A percentile compares a stretch with the other conserved stretches of the same genome.
Evolutionary conservation across 2,329 filamentous ascomycete genomes (phyloP).

Genomic region (Alternaria novae-zelandiae): DNA sequence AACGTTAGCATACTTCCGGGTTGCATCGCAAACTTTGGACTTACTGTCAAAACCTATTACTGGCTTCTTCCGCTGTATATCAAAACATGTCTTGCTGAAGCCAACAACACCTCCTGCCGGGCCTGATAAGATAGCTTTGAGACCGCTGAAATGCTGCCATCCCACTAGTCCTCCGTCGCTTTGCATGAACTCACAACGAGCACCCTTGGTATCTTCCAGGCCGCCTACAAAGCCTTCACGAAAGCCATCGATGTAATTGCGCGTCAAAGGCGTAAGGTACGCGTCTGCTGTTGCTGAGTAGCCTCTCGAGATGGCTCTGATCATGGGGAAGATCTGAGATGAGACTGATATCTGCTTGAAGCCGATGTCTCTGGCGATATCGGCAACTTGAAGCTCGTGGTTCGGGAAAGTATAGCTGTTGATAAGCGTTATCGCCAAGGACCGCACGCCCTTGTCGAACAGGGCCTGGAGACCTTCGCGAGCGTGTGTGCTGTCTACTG

Average conservation of each 20-base stretch:
- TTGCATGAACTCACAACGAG: conserved; percentile 45
- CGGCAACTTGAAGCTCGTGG: conserved; percentile 34
- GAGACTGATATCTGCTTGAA: conserved; percentile 38
- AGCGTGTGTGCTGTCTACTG: not conserved
- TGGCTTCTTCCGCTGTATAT: conserved; percentile 26
- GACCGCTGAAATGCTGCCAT: conserved; percentile 35
- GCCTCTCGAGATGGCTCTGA: conserved; percentile 31
- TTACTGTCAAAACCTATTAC: conserved; percentile 37
- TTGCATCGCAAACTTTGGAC: not conserved
- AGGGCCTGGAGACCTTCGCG: conserved; percentile 27
- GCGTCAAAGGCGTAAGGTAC: conserved; percentile 34
- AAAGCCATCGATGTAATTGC: conserved; percentile 32
- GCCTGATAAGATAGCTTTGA: conserved; percentile 40
- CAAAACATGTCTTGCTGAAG: conserved; percentile 40
- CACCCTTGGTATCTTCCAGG: conserved; percentile 29
- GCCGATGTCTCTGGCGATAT: conserved; percentile 36
- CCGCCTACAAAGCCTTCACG: conserved; percentile 30
- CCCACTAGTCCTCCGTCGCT: conserved; percentile 41
- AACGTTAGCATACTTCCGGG: not conserved
- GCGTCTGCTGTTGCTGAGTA: conserved; percentile 35
- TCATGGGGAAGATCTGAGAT: conserved; percentile 31
- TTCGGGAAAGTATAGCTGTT: conserved; percentile 45
- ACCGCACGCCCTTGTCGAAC: conserved; percentile 43
- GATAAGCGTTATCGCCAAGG: conserved; percentile 45
- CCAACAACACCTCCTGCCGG: conserved; percentile 48